phyloP scores from a whole-genome alignment of 1,139 yeast species.

The Debaryomyces singareniensis region DNA sequence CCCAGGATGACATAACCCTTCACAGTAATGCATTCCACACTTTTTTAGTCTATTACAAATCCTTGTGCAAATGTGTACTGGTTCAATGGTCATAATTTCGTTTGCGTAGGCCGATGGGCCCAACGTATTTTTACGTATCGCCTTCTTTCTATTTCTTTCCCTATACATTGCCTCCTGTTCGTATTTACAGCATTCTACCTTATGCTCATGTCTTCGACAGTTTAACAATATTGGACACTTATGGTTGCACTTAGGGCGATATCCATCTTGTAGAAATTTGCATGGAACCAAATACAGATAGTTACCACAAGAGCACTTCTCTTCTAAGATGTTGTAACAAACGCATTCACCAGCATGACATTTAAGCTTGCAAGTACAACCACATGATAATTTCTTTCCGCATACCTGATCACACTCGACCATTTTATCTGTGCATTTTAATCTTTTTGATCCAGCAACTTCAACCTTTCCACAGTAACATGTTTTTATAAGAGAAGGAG shows the following conservation, averaged over 20 bases:
- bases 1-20: slow-evolving; percentile 75
- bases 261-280: slow-evolving; percentile 43
- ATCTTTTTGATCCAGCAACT: slow-evolving; percentile 28
- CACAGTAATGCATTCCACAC: slow-evolving; percentile 74
- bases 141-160: slow-evolving; percentile 51
- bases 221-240: slow-evolving; percentile 72
- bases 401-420: slow-evolving; percentile 69
- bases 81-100: slow-evolving; percentile 58
- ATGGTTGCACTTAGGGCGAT: slow-evolving; percentile 58
- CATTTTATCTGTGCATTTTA: slow-evolving; percentile 64
- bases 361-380: slow-evolving; percentile 57
- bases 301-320: slow-evolving; percentile 48
- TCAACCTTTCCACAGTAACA: slow-evolving; percentile 72
- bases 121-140: slow-evolving; percentile 35
- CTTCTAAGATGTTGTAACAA: slow-evolving; percentile 45
- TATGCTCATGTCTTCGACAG: slow-evolving; percentile 79
- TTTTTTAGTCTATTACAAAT: slow-evolving; percentile 60
- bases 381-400: slow-evolving; percentile 61
- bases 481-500: slow-evolving; percentile 52
- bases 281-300: slow-evolving; percentile 58
- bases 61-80: slow-evolving; percentile 69
- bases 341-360: slow-evolving; percentile 81
- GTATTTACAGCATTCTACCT: slow-evolving; percentile 60
- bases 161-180: slow-evolving; percentile 60
- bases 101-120: slow-evolving; percentile 29